phyloP scores from a whole-genome alignment of 108 stramenopile genomes.

The Nitzschia sp. region DNA sequence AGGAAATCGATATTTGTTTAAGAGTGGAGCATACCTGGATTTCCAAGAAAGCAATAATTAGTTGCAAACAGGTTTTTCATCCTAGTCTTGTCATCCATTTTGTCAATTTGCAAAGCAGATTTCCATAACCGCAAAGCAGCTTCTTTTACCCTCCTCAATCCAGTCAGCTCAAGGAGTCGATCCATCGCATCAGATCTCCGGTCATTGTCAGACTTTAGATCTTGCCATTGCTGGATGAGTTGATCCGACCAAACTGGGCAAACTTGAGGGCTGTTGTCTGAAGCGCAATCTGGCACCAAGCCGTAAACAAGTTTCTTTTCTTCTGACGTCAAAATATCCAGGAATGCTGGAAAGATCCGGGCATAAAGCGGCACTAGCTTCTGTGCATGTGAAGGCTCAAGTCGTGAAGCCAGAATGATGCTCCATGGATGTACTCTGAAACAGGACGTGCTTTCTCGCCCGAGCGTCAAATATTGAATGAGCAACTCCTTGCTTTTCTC shows the following conservation, averaged over 20 bases:
- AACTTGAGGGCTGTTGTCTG: background rate
- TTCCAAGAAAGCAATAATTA: slow-evolving; percentile 46
- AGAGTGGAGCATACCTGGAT: slow-evolving; percentile 29
- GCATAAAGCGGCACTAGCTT: background rate
- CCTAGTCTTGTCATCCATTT: slow-evolving; percentile 31
- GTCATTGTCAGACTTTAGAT: slow-evolving; percentile 3
- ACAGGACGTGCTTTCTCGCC: background rate
- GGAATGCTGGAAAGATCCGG: background rate
- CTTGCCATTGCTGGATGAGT: background rate
- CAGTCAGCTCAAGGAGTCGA: slow-evolving; percentile 36
- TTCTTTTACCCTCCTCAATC: slow-evolving; percentile 40
- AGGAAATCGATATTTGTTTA: background rate
- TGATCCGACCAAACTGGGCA: background rate
- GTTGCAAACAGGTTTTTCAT: slow-evolving; percentile 24
- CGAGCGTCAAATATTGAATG: background rate
- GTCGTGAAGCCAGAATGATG: background rate
- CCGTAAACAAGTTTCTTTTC: background rate
- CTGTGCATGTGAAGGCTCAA: background rate
- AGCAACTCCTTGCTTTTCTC: background rate
- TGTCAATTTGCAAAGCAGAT: slow-evolving; percentile 18
- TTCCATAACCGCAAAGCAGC: slow-evolving; percentile 30
- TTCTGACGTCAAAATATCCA: background rate
- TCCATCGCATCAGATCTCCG: slow-evolving; percentile 38
- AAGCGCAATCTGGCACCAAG: background rate
- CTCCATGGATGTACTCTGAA: slow-evolving; percentile 6